Conservation (phyloP, 371 early-diverging fungal species). For the Fennellomyces sp. region DNA sequence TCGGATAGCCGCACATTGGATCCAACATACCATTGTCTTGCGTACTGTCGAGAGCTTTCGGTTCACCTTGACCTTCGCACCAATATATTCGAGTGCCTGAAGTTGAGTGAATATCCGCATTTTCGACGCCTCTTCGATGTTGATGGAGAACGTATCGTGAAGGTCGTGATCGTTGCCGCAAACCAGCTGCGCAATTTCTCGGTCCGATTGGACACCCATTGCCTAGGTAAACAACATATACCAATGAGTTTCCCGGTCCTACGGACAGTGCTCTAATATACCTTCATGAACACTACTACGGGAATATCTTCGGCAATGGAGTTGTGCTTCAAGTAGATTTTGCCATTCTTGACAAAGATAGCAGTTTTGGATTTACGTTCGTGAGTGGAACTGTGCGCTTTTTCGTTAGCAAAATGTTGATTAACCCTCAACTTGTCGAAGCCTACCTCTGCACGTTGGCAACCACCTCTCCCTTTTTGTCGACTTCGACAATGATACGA, state of each 20-base stretch:
- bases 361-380: constrained; percentile 99
- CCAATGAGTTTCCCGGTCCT: not conserved
- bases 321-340: constrained; percentile 95
- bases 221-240: constrained; percentile 53
- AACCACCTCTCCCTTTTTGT: constrained; percentile 81
- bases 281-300: constrained; percentile 83
- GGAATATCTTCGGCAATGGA: constrained; percentile 95
- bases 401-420: no score
- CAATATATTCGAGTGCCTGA: constrained; percentile 94
- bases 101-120: constrained; percentile 84
- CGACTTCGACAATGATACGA: constrained; percentile 98
- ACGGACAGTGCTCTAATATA: constrained; percentile 8
- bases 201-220: constrained; percentile 95
- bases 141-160: constrained; percentile 85
- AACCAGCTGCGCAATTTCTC: constrained; percentile 95
- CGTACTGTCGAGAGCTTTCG: constrained; percentile 60
- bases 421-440: no score
- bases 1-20: no score
- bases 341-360: constrained; percentile 79
- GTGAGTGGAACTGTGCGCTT: constrained; percentile 82
- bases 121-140: constrained; percentile 87
- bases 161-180: constrained; percentile 87
- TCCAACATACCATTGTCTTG: constrained; percentile 46
- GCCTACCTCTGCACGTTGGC: constrained; percentile 53
- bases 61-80: constrained; percentile 76